phyloP scores from a whole-genome alignment of 2,329 filamentous ascomycete genomes.

The Pyricularia sp. region DNA sequence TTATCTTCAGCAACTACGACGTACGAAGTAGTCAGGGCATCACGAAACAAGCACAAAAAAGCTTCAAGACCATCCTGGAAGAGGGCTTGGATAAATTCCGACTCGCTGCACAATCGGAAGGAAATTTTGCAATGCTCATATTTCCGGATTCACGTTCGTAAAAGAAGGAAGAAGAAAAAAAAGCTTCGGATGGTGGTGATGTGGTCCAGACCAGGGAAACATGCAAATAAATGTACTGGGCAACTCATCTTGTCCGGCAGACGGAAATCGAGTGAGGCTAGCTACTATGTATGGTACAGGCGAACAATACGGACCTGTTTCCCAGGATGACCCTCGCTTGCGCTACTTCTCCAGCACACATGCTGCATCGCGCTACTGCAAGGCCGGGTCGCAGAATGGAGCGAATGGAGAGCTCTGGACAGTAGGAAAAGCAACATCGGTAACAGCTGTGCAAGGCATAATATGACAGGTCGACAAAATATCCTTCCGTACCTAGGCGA shows the following conservation, averaged over 20 bases:
- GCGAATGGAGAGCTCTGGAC: too few species aligned
- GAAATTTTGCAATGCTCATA: background rate
- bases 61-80: background rate
- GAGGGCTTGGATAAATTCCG: background rate
- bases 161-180: background rate
- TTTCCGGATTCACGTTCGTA: background rate
- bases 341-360: background rate
- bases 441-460: background rate
- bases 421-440: background rate
- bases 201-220: too few species aligned
- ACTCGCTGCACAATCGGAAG: background rate
- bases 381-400: background rate
- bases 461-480: background rate
- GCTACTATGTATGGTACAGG: background rate
- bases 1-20: too few species aligned
- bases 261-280: background rate
- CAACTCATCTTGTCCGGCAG: background rate
- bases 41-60: background rate
- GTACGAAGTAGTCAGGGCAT: background rate
- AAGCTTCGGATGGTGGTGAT: too few species aligned
- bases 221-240: too few species aligned
- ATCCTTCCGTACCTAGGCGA: background rate
- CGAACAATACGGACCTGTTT: background rate
- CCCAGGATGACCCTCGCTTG: background rate
- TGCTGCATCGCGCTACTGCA: background rate